A percentile compares a stretch with the other conserved stretches of the same genome.
Conservation (phyloP, 148 eudicot genomes). For the Amaranthus hypochondriacus region DNA sequence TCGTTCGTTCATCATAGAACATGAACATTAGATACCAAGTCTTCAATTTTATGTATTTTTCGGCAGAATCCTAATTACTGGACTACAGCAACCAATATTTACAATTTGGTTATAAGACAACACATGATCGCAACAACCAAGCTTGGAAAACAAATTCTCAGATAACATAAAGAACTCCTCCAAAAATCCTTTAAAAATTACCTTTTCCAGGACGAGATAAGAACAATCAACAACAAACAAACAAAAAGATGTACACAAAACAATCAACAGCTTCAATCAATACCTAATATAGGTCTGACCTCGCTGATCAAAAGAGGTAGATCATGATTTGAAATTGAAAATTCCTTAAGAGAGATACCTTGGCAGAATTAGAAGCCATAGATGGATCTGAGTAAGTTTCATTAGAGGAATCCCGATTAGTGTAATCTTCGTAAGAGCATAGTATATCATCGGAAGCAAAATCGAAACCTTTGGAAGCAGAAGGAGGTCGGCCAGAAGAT, state of each 20-base stretch:
- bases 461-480: slow-evolving; percentile 71
- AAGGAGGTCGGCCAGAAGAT: slow-evolving; percentile 54
- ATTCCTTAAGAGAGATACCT: slow-evolving; percentile 29
- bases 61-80: neutral
- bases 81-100: neutral
- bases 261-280: neutral
- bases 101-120: neutral
- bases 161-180: neutral
- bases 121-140: too few species aligned
- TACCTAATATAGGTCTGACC: neutral
- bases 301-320: neutral
- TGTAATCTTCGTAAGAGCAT: slow-evolving; percentile 83
- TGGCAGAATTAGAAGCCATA: slow-evolving; percentile 40
- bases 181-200: neutral
- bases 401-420: slow-evolving; percentile 48
- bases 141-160: too few species aligned
- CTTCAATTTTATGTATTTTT: neutral
- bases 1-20: neutral
- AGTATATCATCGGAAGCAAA: slow-evolving; percentile 81
- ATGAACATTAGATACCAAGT: neutral
- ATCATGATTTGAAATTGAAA: neutral
- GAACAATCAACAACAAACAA: neutral
- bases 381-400: slow-evolving; percentile 61
- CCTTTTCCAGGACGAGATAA: neutral
- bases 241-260: neutral